Base-by-base conservation (phyloP, 1,284 basidiomycete genomes). In the Paramarasmius palmivorus region DNA sequence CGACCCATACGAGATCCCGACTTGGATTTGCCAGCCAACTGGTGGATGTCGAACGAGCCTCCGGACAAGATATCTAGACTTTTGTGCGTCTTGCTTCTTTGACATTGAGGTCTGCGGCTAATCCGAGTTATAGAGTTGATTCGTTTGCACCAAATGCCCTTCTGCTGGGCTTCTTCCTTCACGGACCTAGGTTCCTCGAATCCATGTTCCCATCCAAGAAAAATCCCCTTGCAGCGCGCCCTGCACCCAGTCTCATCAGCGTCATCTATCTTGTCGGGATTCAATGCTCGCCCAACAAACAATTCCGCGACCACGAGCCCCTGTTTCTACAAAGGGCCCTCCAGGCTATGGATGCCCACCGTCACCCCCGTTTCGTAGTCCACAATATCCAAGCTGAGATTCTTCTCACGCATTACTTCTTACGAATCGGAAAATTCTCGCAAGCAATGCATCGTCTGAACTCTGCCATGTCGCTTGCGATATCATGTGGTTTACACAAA, bases 361-460 rank as follows among this genome's bases (percentile, higher is more conserved):
- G 63, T 58, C 65, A 58, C 10, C 65, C 69, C 4, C 62, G 68
- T 35, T 55, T 66, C 19, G 57, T 73, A 19, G 55, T 79, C n/a
- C 70, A 80, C 34, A 65, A 73, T n/a, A 65, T 81, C 12, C 79
- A 82, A 53, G 70, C 79, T 0, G 75, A 78, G 22, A 64, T 77
- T 7, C 65, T 82, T 19, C 62, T 82, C 35, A 68, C 72, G 0
- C 65, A 69, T 39, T 79, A 77, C 57, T 73, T 78, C 56, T 73
- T 76, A 49, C 61, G 68, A 20, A 63, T 66, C 20, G 78, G 77
- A 3, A 66, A 73, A 29, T 63, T 70, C 32, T 57, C 73, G 0
- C 76, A 77, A 22, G 81, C 73, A 2, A 71, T 72, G 50, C 73
- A 74, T 53, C 73, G 78, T 40, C 70, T 70, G 10, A 71, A 71